A percentile compares a stretch with the other conserved stretches of the same genome.
These are phyloP conservation scores for Diplodia scrobiculata DNA, from an alignment of 2,329 filamentous ascomycete species.

Conservation along the genomic window DNA sequence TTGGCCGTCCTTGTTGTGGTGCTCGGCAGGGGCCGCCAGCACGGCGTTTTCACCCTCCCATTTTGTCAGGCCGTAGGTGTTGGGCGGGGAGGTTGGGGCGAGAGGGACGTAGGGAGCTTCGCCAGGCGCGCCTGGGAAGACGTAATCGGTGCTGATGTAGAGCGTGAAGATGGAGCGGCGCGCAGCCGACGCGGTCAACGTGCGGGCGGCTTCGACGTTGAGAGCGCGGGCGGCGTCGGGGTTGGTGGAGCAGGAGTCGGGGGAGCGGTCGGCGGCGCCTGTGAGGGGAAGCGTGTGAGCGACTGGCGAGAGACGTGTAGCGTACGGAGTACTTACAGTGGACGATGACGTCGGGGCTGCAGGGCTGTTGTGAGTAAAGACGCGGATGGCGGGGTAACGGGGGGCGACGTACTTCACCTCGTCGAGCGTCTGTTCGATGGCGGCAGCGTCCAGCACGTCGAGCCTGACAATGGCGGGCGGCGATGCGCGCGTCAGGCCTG, in stretches of 20 bases:
- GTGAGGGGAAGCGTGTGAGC: not conserved
- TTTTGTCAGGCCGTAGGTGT: slow-evolving; percentile 76
- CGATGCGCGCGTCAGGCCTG: slow-evolving; percentile 68
- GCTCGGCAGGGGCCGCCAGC: slow-evolving; percentile 57
- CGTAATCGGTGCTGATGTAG: slow-evolving; percentile 82
- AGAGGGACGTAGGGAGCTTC: slow-evolving; percentile 78
- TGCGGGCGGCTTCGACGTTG: slow-evolving; percentile 71
- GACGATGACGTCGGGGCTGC: slow-evolving; percentile 73
- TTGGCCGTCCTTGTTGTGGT: slow-evolving; percentile 43
- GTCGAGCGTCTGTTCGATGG: slow-evolving; percentile 53
- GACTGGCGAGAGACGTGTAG: not conserved
- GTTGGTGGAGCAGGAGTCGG: slow-evolving; percentile 80
- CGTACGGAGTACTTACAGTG: slow-evolving; percentile 63
- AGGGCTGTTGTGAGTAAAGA: slow-evolving; percentile 9
- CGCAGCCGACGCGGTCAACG: slow-evolving; percentile 67
- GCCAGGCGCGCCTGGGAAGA: slow-evolving; percentile 72
- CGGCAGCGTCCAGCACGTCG: slow-evolving; percentile 52
- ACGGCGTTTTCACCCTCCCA: slow-evolving; percentile 71
- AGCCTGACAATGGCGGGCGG: slow-evolving; percentile 64
- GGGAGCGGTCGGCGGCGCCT: slow-evolving; percentile 86
- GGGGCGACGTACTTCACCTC: slow-evolving; percentile 53
- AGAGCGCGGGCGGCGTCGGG: slow-evolving; percentile 72
- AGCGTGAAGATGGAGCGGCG: slow-evolving; percentile 64
- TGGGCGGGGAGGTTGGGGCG: slow-evolving; percentile 68
- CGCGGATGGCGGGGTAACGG: not conserved